Evolutionary conservation across 306 rosid genomes (phyloP), one percentile per base, ranked within the genome.

Genomic region (Quillaja saponaria): DNA sequence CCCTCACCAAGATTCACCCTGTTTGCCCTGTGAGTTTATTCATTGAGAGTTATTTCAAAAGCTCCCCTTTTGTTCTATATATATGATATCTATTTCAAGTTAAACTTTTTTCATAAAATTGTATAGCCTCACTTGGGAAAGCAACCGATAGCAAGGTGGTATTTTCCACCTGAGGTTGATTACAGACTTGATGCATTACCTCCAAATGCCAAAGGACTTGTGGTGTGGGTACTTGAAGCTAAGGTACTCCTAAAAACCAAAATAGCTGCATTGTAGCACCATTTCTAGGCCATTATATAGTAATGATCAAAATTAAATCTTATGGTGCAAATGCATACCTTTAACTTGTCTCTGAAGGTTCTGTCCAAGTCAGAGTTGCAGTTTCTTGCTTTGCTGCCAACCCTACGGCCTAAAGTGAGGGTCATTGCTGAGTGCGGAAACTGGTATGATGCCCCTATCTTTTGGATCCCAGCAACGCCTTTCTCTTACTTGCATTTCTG

Each of bases 341-440:
- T 68, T 44, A 57, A 49, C n/a, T 71, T n/a, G n/a, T n/a, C n/a
- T 48, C 31, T 50, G 33, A 68, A 88, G 98, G 98, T 86, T 71
- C 85, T 88, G 58, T 91, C 98, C 7, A 91, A 86, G 83, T 82
- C 96, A 8, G 98, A 91, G 64, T 45, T 91, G 72, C 96, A 91
- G 73, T 91, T 91, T 73, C 96, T 91, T 33, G 92, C 96, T 20
- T 63, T 91, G 64, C 79, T 91, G 31, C 98, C 95, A 9, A 63
- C 88, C 11, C 88, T 86, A 21, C 71, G 96, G 68, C 98, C 98
- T 16, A 82, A 79, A 74, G 96, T 88, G 75, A 82, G 98, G 80
- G 96, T 88, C 76, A 82, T 91, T 56, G 98, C 96, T 4, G 96
- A 91, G 70, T 91, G 98, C 3, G 96, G 96, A 80, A 88, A 84